A percentile compares a stretch with the other conserved stretches of the same genome.
These are phyloP conservation scores for Coemansia sp. DNA, from an alignment of 371 early-diverging fungal species.

Conservation along the genomic window DNA sequence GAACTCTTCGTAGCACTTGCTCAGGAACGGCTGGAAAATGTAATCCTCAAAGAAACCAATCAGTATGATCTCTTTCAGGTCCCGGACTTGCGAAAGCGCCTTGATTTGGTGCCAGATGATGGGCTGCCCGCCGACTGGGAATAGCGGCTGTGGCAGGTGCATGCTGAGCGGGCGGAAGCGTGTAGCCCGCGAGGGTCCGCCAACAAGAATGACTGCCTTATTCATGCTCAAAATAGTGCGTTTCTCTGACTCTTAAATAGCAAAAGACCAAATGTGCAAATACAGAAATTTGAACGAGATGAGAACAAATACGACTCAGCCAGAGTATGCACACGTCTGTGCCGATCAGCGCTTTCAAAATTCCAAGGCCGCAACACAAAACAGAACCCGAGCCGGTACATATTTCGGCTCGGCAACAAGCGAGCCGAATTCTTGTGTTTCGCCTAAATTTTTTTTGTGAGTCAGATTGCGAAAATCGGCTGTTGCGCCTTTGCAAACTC, in stretches of 20 bases:
- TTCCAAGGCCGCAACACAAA: not conserved
- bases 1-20: slow-evolving; percentile 79
- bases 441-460: not conserved
- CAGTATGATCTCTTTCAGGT: slow-evolving; percentile 87
- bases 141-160: slow-evolving; percentile 93
- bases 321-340: not conserved
- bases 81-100: slow-evolving; percentile 82
- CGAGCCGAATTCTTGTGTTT: slow-evolving; percentile 1
- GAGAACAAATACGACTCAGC: not conserved
- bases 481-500: not conserved
- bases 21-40: slow-evolving; percentile 84
- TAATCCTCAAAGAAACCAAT: slow-evolving; percentile 95
- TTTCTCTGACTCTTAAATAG: too few species aligned
- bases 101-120: slow-evolving; percentile 94
- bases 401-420: not conserved
- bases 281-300: not conserved
- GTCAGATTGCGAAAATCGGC: not conserved
- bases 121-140: slow-evolving; percentile 94
- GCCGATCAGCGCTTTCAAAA: not conserved
- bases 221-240: slow-evolving; percentile 22
- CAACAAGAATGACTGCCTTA: slow-evolving; percentile 94
- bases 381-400: not conserved
- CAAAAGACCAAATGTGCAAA: not conserved
- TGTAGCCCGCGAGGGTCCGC: slow-evolving; percentile 95
- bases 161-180: slow-evolving; percentile 96